Percentiles rank a stretch among this genome's conserved stretches.
Conservation (phyloP, 2,329 filamentous ascomycete species). For the Fulvia fulva region DNA sequence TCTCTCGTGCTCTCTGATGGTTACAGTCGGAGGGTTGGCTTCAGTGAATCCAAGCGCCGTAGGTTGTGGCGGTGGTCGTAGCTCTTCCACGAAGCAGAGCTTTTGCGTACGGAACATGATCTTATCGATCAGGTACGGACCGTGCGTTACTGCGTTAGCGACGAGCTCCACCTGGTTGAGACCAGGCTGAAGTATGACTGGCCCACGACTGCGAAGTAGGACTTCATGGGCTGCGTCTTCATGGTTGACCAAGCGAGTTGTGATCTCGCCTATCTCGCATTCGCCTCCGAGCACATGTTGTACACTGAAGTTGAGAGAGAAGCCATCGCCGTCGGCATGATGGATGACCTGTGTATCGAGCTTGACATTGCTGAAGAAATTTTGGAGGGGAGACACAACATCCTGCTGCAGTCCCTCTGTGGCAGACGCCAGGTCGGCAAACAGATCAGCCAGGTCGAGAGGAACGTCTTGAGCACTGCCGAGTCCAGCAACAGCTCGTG, state of each 20-base stretch:
- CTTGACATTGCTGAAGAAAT: constrained; percentile 68
- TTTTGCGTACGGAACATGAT: constrained; percentile 63
- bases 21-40: constrained; percentile 28
- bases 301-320: constrained; percentile 64
- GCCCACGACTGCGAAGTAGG: constrained; percentile 53
- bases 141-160: constrained; percentile 59
- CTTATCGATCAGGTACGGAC: constrained; percentile 70
- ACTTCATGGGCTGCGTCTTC: constrained; percentile 62
- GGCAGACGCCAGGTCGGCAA: constrained; percentile 44
- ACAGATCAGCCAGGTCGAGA: constrained; percentile 30
- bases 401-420: constrained; percentile 55
- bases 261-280: constrained; percentile 62
- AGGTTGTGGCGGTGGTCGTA: constrained; percentile 39
- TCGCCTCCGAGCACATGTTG: constrained; percentile 69
- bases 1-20: constrained; percentile 17
- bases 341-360: constrained; percentile 68
- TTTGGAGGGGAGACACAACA: constrained; percentile 63
- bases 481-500: constrained; percentile 6
- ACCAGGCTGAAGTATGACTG: constrained; percentile 53
- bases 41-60: constrained; percentile 48
- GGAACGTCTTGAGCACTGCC: constrained; percentile 38
- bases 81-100: constrained; percentile 62
- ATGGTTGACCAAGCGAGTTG: constrained; percentile 58
- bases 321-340: constrained; percentile 68
- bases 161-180: constrained; percentile 50